Percentiles rank a stretch among this genome's conserved stretches.
phyloP scores from a whole-genome alignment of 2,329 filamentous ascomycete genomes.

The Sclerotinia spermophila region DNA sequence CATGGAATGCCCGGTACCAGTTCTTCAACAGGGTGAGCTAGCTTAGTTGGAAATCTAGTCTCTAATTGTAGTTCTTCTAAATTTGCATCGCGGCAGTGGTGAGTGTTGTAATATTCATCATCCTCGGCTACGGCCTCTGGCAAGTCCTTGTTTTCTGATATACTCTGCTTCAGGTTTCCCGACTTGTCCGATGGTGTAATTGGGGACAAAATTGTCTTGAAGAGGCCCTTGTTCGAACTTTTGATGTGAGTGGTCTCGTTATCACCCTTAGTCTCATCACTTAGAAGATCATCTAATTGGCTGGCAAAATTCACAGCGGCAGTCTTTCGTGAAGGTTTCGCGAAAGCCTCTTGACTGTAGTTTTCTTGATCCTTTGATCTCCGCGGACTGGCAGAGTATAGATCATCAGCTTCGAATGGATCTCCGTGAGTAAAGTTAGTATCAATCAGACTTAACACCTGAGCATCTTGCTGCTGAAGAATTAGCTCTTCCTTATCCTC shows the following conservation, averaged over 20 bases:
- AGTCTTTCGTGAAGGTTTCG: background rate
- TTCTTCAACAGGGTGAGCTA: background rate
- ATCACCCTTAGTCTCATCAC: background rate
- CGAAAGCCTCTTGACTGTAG: background rate
- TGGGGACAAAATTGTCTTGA: background rate
- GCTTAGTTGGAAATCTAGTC: background rate
- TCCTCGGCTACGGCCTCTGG: background rate
- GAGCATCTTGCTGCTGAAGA: conserved; percentile 12
- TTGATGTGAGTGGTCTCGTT: background rate
- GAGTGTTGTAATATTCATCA: background rate
- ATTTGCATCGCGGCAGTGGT: background rate
- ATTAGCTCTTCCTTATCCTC: conserved; percentile 1
- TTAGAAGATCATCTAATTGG: conserved; percentile 4
- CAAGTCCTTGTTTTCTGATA: background rate
- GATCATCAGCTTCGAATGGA: background rate
- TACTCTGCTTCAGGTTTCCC: background rate
- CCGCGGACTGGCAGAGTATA: conserved; percentile 16
- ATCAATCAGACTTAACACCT: background rate
- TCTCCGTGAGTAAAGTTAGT: background rate
- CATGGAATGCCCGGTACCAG: background rate
- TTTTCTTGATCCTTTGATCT: background rate
- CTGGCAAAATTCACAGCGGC: background rate
- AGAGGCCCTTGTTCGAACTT: background rate
- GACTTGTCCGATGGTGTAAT: background rate
- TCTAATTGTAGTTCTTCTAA: background rate